phyloP scores from a whole-genome alignment of 2,329 filamentous ascomycete genomes.

The Venturia aucupariae region DNA sequence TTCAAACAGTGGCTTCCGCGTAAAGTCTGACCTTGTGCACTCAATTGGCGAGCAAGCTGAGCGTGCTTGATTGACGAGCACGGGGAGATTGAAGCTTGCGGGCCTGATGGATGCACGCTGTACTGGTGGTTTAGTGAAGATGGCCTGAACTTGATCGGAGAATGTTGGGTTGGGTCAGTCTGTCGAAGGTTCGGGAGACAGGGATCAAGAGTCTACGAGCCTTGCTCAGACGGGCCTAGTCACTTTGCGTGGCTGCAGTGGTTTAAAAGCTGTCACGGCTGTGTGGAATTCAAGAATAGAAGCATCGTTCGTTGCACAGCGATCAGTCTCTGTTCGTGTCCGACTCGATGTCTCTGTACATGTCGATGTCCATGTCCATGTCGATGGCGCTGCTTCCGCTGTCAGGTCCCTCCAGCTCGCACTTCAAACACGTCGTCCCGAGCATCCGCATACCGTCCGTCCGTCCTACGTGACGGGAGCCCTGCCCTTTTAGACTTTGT shows the following conservation, averaged over 20 bases:
- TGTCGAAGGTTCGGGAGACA: background rate
- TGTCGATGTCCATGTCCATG: too few species aligned
- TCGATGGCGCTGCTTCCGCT: background rate
- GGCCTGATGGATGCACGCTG: constrained; percentile 1
- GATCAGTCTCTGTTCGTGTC: background rate
- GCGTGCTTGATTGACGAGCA: background rate
- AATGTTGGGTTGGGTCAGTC: constrained; percentile 1
- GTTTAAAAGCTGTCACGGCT: background rate
- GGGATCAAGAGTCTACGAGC: background rate
- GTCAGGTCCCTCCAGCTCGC: background rate
- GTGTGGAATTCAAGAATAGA: constrained; percentile 2
- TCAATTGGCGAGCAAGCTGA: constrained; percentile 7
- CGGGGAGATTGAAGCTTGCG: constrained; percentile 4
- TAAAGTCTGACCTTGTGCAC: background rate
- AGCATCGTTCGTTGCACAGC: constrained; percentile 5
- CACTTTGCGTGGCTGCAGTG: background rate
- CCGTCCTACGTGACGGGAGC: constrained; percentile 1
- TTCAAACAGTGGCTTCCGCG: background rate
- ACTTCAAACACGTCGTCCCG: background rate
- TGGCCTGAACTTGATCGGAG: background rate
- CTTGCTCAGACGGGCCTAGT: background rate
- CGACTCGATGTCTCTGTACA: too few species aligned
- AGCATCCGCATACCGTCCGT: background rate
- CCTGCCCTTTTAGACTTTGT: background rate
- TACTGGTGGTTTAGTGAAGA: constrained; percentile 1